Conservation (phyloP, 2,329 filamentous ascomycete species). For the Escovopsis weberi region DNA sequence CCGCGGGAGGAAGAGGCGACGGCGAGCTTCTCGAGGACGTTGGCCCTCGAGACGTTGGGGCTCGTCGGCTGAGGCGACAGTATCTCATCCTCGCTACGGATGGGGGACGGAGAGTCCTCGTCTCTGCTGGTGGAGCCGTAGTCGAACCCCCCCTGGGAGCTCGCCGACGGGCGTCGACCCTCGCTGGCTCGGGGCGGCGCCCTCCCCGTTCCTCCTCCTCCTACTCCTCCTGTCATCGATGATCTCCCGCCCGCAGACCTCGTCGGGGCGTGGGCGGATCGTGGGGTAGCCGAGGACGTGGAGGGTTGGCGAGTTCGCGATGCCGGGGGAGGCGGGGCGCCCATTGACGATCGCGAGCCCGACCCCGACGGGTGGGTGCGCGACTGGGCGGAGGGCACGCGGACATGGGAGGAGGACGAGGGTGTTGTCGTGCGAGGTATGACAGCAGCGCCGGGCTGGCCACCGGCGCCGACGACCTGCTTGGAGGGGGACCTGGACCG, state of each 20-base stretch:
- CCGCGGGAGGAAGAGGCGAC: slow-evolving; percentile 18
- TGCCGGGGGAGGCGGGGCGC: slow-evolving; percentile 41
- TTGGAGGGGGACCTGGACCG: slow-evolving; percentile 6
- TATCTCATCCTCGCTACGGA: slow-evolving; percentile 37
- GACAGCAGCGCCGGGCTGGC: slow-evolving; percentile 40
- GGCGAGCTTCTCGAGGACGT: slow-evolving; percentile 37
- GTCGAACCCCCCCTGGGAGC: slow-evolving; percentile 30
- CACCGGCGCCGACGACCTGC: slow-evolving; percentile 39
- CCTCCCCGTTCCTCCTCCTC: slow-evolving; percentile 15
- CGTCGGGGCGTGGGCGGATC: slow-evolving; percentile 16
- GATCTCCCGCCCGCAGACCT: slow-evolving; percentile 28
- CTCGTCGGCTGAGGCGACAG: slow-evolving; percentile 35
- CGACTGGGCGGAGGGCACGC: slow-evolving; percentile 26
- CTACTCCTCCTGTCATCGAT: slow-evolving; percentile 12
- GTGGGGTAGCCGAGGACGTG: slow-evolving; percentile 24
- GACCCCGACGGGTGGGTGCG: slow-evolving; percentile 42
- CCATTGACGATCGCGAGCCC: slow-evolving; percentile 50
- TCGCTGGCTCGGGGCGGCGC: slow-evolving; percentile 22
- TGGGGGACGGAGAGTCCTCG: slow-evolving; percentile 28
- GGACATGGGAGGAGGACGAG: slow-evolving; percentile 38
- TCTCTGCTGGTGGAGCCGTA: slow-evolving; percentile 20
- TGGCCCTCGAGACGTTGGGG: slow-evolving; percentile 34
- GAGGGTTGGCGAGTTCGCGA: slow-evolving; percentile 30
- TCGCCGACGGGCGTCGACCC: slow-evolving; percentile 30
- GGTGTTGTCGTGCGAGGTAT: slow-evolving; percentile 42